phyloP scores from a whole-genome alignment of 176 grass and related monocot species.

The Triticum aestivum region DNA sequence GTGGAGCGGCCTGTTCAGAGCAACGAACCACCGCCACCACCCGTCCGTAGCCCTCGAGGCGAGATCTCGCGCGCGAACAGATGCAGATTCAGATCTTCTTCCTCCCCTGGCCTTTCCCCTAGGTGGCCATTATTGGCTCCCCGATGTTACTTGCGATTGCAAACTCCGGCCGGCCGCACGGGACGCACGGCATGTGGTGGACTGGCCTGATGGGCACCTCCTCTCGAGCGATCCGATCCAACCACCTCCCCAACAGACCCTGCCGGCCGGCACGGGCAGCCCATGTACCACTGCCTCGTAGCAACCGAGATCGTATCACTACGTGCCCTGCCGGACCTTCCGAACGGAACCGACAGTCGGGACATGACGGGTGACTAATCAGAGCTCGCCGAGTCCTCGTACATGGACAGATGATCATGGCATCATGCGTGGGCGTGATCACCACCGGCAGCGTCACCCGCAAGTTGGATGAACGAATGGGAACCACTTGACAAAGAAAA shows the following conservation, averaged over 20 bases:
- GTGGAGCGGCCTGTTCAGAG: background rate
- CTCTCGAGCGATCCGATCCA: background rate
- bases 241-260: background rate
- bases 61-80: conserved; percentile 6
- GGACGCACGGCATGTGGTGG: background rate
- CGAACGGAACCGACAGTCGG: no score
- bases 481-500: background rate
- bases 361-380: no score
- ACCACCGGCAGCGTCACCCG: background rate
- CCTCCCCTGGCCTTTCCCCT: background rate
- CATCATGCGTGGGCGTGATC: background rate
- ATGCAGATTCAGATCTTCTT: background rate
- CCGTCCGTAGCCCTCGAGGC: background rate
- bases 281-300: no score
- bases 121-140: background rate
- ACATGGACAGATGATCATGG: background rate
- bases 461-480: background rate
- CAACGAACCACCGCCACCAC: background rate
- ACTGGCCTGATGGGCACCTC: background rate
- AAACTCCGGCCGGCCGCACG: background rate
- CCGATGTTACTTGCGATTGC: background rate
- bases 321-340: no score
- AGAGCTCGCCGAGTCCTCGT: no score
- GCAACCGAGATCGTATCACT: no score
- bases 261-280: no score